These are phyloP conservation scores for Pseudogymnoascus sp. DNA, from an alignment of 2,329 filamentous ascomycete genomes.

Conservation along the genomic window DNA sequence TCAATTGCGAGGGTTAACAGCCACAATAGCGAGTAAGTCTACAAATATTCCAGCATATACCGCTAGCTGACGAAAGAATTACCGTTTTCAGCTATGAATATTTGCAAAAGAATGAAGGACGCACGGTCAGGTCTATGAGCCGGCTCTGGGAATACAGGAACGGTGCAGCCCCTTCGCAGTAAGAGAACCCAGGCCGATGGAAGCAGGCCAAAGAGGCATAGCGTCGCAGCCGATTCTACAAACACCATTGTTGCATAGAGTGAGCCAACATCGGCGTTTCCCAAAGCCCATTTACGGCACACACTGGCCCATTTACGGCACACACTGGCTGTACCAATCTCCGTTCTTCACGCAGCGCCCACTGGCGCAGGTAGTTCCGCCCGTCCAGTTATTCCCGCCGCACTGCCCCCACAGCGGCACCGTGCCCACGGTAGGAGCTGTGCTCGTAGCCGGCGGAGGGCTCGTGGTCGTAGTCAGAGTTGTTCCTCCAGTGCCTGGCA, in stretches of 20 bases:
- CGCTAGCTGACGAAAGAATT: too few species aligned
- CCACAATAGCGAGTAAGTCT: too few species aligned
- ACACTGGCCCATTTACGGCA: background rate
- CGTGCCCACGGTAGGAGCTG: background rate
- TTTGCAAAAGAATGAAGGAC: too few species aligned
- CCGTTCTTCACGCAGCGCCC: constrained; percentile 10
- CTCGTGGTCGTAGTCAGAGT: constrained; percentile 8
- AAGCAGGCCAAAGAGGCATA: too few species aligned
- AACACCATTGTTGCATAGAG: background rate
- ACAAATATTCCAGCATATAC: too few species aligned
- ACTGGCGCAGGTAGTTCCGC: constrained; percentile 11
- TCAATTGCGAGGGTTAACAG: too few species aligned
- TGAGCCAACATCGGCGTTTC: background rate
- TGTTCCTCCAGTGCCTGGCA: background rate
- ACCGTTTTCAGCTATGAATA: too few species aligned
- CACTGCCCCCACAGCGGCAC: constrained; percentile 9
- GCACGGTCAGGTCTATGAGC: too few species aligned
- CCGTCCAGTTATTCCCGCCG: constrained; percentile 10
- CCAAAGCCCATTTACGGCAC: background rate
- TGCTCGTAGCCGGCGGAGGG: constrained; percentile 11
- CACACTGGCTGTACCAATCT: constrained; percentile 10
- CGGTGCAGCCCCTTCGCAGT: too few species aligned
- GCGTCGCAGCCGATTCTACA: background rate
- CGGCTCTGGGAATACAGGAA: too few species aligned
- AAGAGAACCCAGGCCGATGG: too few species aligned